Conservation (phyloP, 306 rosid genomes). For the Vigna reflexopilosa region DNA sequence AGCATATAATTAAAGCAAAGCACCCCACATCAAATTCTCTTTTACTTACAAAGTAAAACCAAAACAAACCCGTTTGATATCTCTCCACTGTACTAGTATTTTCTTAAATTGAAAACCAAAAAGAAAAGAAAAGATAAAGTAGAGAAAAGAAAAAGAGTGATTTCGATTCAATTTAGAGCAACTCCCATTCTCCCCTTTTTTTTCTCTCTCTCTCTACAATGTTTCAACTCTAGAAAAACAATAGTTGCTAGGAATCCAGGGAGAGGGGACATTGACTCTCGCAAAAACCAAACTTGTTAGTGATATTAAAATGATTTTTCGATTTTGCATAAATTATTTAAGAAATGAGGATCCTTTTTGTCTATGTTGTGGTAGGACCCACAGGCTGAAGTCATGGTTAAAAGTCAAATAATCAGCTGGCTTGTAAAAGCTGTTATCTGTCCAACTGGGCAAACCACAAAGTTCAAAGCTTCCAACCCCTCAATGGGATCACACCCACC, state of each 20-base stretch:
- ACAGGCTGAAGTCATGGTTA: slow-evolving; percentile 40
- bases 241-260: slow-evolving; percentile 46
- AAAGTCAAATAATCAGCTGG: slow-evolving; percentile 75
- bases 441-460: slow-evolving; percentile 54
- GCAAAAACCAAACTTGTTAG: slow-evolving; percentile 50
- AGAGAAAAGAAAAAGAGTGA: slow-evolving; percentile 22
- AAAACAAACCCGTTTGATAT: slow-evolving; percentile 49
- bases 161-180: slow-evolving; percentile 30
- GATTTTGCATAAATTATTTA: slow-evolving; percentile 10
- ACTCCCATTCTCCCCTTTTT: not conserved
- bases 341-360: slow-evolving; percentile 41
- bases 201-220: slow-evolving; percentile 20
- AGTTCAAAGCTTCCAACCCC: slow-evolving; percentile 23
- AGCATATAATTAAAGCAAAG: slow-evolving; percentile 53
- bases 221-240: slow-evolving; percentile 36
- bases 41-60: slow-evolving; percentile 51
- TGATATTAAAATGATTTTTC: slow-evolving; percentile 22
- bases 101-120: slow-evolving; percentile 40
- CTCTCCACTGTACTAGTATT: slow-evolving; percentile 37
- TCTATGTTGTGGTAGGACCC: slow-evolving; percentile 54
- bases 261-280: slow-evolving; percentile 73
- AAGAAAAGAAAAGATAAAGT: slow-evolving; percentile 5
- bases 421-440: slow-evolving; percentile 72
- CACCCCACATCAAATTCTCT: slow-evolving; percentile 53
- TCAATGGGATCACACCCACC: slow-evolving; percentile 7